Conservation (phyloP, 2,329 filamentous ascomycete species). For the Celoporthe dispersa region DNA sequence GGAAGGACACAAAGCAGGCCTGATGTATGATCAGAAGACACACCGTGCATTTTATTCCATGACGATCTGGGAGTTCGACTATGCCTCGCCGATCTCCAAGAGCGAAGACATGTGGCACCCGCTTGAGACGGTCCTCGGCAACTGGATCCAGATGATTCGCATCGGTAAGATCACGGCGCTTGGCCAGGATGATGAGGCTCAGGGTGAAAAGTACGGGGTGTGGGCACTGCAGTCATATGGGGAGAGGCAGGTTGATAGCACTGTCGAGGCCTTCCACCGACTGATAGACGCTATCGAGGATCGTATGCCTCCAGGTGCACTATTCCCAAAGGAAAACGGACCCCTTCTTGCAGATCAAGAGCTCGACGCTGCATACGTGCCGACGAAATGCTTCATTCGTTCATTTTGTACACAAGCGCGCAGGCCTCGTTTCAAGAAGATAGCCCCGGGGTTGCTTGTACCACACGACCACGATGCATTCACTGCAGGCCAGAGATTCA, state of each 20-base stretch:
- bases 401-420: not conserved
- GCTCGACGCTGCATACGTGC: slow-evolving; percentile 5
- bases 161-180: slow-evolving; percentile 27
- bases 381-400: not conserved
- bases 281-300: slow-evolving; percentile 23
- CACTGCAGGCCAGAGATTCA: not conserved
- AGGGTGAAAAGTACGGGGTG: slow-evolving; percentile 9
- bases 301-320: not conserved
- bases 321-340: not conserved
- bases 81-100: no score
- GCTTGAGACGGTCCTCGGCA: slow-evolving; percentile 28
- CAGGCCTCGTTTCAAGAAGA: no score
- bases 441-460: not conserved
- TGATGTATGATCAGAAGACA: slow-evolving; percentile 4
- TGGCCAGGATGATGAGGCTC: not conserved
- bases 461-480: not conserved
- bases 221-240: slow-evolving; percentile 9
- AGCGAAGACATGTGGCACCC: not conserved
- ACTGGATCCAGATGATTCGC: slow-evolving; percentile 31
- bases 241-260: slow-evolving; percentile 19
- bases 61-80: slow-evolving; percentile 24
- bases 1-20: no score
- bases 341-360: not conserved
- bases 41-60: not conserved
- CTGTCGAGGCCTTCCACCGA: slow-evolving; percentile 29